Percentiles rank a stretch among this genome's conserved stretches.
phyloP scores from a whole-genome alignment of 2,329 filamentous ascomycete species.

The Diaporthe sp. region DNA sequence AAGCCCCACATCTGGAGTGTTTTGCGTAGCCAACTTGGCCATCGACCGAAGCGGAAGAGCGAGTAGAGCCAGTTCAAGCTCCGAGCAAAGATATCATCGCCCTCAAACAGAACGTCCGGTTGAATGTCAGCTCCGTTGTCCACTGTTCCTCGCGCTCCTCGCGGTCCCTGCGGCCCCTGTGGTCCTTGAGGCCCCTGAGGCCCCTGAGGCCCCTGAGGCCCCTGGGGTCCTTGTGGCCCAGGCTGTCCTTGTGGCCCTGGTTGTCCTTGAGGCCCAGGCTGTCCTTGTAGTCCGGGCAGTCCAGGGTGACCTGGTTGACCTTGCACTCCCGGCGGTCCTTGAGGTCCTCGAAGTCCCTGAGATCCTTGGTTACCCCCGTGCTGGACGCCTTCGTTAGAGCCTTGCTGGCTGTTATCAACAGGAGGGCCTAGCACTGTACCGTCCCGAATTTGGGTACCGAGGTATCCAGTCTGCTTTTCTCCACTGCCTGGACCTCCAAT shows the following conservation, averaged over 20 bases:
- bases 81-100: neutral
- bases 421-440: neutral
- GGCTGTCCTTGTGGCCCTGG: neutral
- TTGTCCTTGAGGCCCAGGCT: neutral
- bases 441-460: too few relatives aligned
- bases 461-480: neutral
- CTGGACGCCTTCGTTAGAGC: neutral
- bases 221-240: neutral
- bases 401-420: neutral
- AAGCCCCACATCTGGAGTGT: conserved; percentile 29
- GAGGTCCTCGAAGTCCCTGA: neutral
- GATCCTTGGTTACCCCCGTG: neutral
- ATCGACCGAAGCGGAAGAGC: neutral
- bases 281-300: neutral
- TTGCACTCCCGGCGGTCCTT: neutral
- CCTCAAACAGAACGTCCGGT: neutral
- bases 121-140: neutral
- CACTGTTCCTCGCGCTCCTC: neutral
- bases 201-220: neutral
- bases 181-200: neutral
- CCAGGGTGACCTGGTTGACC: too few relatives aligned
- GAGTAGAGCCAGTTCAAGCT: neutral
- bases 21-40: conserved; percentile 20
- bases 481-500: neutral
- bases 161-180: neutral